Evolutionary conservation across 1,139 yeast species (phyloP), one percentile per base, ranked within the genome.

Genomic region (Protomyces arabidopsidicola): DNA sequence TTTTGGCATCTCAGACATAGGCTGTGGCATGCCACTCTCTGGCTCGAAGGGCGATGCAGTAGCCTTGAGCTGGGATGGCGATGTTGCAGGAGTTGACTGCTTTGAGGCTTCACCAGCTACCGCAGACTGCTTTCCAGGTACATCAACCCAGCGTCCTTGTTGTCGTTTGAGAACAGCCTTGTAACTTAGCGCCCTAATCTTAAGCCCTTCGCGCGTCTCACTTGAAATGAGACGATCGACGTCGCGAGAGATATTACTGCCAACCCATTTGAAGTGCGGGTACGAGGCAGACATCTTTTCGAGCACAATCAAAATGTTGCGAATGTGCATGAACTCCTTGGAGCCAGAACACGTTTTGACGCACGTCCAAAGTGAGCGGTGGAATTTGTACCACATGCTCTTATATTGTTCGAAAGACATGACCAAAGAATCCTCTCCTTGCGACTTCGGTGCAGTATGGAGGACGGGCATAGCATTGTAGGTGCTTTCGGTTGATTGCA

Each of bases 131-230:
- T 39, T 58, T 10, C 56, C 53, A 14, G 62, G 62, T 5, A 42
- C 42, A 8, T 58, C 56, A 9, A 24, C 45, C 62, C 62, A 58
- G 18, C 45, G 45, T 2, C 34, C 4, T 31, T 58, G 62, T 12
- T 58, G 60, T 48, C 53, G 51, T 22, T 51, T 55, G 16, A 65
- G 57, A 27, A 59, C 62, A n/a, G 66, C 67, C 22, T 58, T 55
- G 64, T 60, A 65, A 3, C 66, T 66, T 12, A 65, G 45, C 9
- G 65, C 66, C 4, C 65, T 59, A 38, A 90, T 77, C 70, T 85
- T 87, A 71, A 91, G 80, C 74, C 91, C 98, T 65, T 88, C 95
- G 66, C 97, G 81, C 2, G 76, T 73, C 70, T 91, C 98, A 1
- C 74, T 73, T 2, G 72, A 68, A 10, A 83, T 74, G 45, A 88